Base-by-base conservation (phyloP, 768 basidiomycete genomes). In the Neoboletus subvelutipes region DNA sequence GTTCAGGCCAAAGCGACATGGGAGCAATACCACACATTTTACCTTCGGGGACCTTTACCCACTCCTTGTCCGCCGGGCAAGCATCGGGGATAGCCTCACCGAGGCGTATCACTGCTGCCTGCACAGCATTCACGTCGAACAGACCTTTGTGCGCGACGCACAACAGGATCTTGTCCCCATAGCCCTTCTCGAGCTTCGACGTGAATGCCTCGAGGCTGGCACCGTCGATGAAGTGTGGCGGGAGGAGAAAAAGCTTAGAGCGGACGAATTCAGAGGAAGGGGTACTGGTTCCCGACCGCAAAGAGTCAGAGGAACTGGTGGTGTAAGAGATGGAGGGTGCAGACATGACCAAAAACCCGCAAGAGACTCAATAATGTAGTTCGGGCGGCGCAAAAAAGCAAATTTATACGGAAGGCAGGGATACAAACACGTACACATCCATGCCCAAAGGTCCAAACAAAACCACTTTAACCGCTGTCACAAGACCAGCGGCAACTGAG, bases 151-250 rank as follows among this genome's bases (percentile, higher is more conserved):
- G 71, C 0, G 62, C 56, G 20, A 73, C 57, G 1, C 37, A 57
- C 37, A 73, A 52, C 10, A 71, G 31, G 13, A 73, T 52, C 41
- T 57, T 67, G 48, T 71, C 68, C 4, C 58, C 70, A 39, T 63
- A 62, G n/a, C 71, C 70, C 33, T 61, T 71, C 12, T 66, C 64
- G 28, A 73, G 62, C 40, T 55, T 64, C 8, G 59, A 58, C 2
- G 57, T 45, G 13, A 71, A 68, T 1, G 48, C 20, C 26, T 48
- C 52, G 43, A 73, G 56, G 11, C 52, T 55, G 17, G 10, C n/a
- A 17, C 11, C 10, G 1, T 59, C 48, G 37, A 70, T 39, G 4
- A 66, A 58, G 22, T 34, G 31, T 1, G 64, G 67, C n/a, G 59
- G 29, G n/a, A 73, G 62, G 3, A 73, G 57, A 50, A 61, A 73